A percentile compares a stretch with the other conserved stretches of the same genome.
These are phyloP conservation scores for Xylaria sp. DNA, from an alignment of 2,329 filamentous ascomycete genomes.

Conservation along the genomic window DNA sequence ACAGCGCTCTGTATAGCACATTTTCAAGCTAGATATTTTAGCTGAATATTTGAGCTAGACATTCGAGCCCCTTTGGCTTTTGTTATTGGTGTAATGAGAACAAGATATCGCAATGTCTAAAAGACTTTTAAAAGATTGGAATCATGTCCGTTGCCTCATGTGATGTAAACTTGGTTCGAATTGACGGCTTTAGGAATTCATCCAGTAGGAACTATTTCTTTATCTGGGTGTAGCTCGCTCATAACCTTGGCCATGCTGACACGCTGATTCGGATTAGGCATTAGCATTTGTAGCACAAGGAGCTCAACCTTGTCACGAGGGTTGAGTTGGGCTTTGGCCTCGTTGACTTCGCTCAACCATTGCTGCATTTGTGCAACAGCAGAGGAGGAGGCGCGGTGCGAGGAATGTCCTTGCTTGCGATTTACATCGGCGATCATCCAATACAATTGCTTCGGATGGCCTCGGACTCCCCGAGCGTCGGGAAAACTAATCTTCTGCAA, in stretches of 20 bases:
- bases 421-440: conserved; percentile 65
- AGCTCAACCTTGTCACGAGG: conserved; percentile 55
- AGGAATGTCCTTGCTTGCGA: conserved; percentile 41
- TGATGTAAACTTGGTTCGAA: not conserved
- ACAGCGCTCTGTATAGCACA: not conserved
- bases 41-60: not conserved
- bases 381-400: conserved; percentile 32
- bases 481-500: conserved; percentile 61
- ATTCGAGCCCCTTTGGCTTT: not conserved
- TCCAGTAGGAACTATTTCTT: conserved; percentile 1
- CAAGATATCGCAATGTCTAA: not conserved
- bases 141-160: not conserved
- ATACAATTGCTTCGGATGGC: conserved; percentile 58
- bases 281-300: conserved; percentile 60
- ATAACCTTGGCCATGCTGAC: conserved; percentile 61
- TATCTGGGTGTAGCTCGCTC: conserved; percentile 47
- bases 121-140: not conserved
- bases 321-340: conserved; percentile 54
- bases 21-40: not conserved
- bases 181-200: not conserved
- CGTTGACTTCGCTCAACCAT: conserved; percentile 60
- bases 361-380: conserved; percentile 60
- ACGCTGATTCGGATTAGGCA: conserved; percentile 55
- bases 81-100: not conserved
- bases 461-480: conserved; percentile 55